Base-by-base conservation (phyloP, 805 yeast species). In the Wickerhamomyces sydowiorum region DNA sequence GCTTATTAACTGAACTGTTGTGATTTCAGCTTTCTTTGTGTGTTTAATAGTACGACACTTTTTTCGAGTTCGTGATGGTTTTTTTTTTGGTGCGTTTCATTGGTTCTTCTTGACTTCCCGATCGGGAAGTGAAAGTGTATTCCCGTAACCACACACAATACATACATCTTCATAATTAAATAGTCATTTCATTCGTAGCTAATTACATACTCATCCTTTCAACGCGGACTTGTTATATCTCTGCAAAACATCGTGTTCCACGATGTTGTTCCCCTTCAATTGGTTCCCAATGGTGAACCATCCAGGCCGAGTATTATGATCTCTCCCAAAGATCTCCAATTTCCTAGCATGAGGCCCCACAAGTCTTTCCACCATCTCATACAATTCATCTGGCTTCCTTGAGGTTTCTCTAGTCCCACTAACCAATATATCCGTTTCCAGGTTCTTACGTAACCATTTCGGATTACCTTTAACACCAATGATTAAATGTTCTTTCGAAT, bases 241-340 rank as follows among this genome's bases (percentile, higher is more conserved):
- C 31, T 52, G 52, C 48, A 62, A 61, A 14, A 82, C 76, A 43
- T 81, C 86, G 43, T 67, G 62, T 51, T 84, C 93, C 37, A 69
- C 64, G 10, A 86, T 67, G 21, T 70, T 62, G 2, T 75, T 71
- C 0, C 85, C 87, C 7, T 72, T 70, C 35, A 88, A 58, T 59
- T 87, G 93, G 55, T 87, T 83, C 0, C 96, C 96, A 39, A 88
- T 75, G 0, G 95, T 86, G 40, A 90, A 65, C 97, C 98, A 91
- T 0, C 96, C 96, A 0, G 88, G 85, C 29, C 96, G 72, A 1
- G 83, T 70, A 54, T 91, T 90, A 54, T 86, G 91, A 49, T 81
- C 84, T 43, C 95, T 73, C 5, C 97, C 97, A 64, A 90, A 90
- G 2, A 91, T 78, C 60, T 91, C 97, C 24, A 91, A 67, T 56